A percentile compares a stretch with the other conserved stretches of the same genome.
phyloP scores from a whole-genome alignment of 2,329 filamentous ascomycete genomes.

The Gaeumannomyces tritici region DNA sequence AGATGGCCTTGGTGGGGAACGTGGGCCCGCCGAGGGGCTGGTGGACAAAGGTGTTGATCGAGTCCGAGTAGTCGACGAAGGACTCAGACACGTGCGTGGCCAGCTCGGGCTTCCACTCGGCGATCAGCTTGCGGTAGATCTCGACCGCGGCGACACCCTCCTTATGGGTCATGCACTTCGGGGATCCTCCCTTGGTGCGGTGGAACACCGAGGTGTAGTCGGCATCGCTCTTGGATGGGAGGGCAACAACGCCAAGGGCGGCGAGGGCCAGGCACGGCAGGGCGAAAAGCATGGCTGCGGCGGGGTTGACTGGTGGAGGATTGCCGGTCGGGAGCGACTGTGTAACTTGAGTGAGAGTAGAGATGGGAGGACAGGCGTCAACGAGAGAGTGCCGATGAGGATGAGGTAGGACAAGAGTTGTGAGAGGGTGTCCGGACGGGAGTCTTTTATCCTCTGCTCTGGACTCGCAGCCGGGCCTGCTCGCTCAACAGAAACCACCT shows the following conservation, averaged over 20 bases:
- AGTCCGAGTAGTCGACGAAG: conserved; percentile 21
- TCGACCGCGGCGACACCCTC: conserved; percentile 17
- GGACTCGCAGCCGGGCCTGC: too few species aligned
- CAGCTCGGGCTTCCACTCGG: conserved; percentile 17
- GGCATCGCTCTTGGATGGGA: background rate
- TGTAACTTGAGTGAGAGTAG: background rate
- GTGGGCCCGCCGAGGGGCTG: conserved; percentile 19
- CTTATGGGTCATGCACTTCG: conserved; percentile 12
- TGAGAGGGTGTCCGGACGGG: background rate
- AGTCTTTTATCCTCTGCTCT: background rate
- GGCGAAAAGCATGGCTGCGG: background rate
- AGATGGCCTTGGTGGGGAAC: conserved; percentile 21
- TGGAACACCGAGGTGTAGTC: background rate
- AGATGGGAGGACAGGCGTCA: background rate
- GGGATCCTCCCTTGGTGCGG: background rate
- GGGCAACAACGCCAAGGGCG: background rate
- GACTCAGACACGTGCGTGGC: conserved; percentile 19
- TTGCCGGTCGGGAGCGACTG: background rate
- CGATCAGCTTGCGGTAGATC: conserved; percentile 18
- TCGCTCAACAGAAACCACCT: too few species aligned
- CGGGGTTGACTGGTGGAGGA: background rate
- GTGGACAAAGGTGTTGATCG: conserved; percentile 22
- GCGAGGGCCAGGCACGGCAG: background rate
- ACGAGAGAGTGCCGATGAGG: background rate
- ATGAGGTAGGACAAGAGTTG: background rate